Evolutionary conservation across 768 basidiomycete species (phyloP).

Genomic region (Boletus vinaceobasis): DNA sequence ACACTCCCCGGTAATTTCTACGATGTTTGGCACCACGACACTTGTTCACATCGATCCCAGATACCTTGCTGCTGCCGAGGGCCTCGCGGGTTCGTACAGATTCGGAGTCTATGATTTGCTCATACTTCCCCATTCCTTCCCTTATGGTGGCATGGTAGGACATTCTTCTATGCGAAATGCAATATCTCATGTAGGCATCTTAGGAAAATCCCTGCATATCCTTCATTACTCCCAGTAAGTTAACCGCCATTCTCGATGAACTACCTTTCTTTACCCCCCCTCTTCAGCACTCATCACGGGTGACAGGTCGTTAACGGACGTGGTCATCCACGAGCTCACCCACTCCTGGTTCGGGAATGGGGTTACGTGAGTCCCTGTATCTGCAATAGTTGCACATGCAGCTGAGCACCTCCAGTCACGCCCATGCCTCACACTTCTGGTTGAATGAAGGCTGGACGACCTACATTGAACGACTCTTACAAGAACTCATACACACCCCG

Average conservation of each 20-base stretch:
- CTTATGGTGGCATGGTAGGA: slow-evolving; percentile 82
- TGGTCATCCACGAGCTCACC: slow-evolving; percentile 82
- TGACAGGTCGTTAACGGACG: slow-evolving; percentile 82
- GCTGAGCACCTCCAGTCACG: slow-evolving; percentile 43
- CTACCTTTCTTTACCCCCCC: neutral
- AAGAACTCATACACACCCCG: slow-evolving; percentile 63
- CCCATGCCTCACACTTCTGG: slow-evolving; percentile 80
- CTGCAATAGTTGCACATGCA: neutral
- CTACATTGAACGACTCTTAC: slow-evolving; percentile 83
- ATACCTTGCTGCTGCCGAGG: slow-evolving; percentile 71
- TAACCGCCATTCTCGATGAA: neutral
- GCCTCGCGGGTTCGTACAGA: slow-evolving; percentile 67
- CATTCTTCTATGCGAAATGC: neutral
- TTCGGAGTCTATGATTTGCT: slow-evolving; percentile 90
- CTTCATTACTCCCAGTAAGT: slow-evolving; percentile 82
- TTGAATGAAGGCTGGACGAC: slow-evolving; percentile 95
- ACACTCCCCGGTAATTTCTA: slow-evolving; percentile 61
- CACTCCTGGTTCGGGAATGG: slow-evolving; percentile 96
- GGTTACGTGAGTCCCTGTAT: slow-evolving; percentile 54
- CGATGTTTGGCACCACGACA: too few relatives aligned
- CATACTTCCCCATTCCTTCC: slow-evolving; percentile 88
- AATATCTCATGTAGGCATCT: neutral
- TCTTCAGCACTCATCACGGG: slow-evolving; percentile 73
- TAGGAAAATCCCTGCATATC: slow-evolving; percentile 89
- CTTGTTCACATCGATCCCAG: slow-evolving; percentile 33